Evolutionary conservation across 164 flowering plant species (phyloP), one percentile per base, ranked within the genome.

Genomic region (Platanus orientalis): DNA sequence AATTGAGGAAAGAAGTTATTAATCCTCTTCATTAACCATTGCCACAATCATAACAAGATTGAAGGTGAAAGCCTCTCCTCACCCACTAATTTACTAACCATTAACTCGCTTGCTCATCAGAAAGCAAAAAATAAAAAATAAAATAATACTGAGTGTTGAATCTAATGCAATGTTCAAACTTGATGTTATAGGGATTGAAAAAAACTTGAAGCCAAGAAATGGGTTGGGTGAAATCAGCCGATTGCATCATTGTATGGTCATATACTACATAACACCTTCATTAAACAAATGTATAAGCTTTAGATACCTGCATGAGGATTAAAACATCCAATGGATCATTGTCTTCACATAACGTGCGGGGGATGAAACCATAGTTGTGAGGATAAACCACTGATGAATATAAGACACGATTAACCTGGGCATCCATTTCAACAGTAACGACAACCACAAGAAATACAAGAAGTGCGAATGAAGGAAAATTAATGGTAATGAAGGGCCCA

Each of bases 301-400:
- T 32, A 32, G 10, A 2, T 74, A 86, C 89, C 89, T 86, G 92
- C 92, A 86, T 86, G 67, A 86, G 76, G 66, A 86, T 71, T 23
- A 86, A 57, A 39, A 86, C 92, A 65, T 86, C 92, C 83, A 84
- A 57, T 17, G 92, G 92, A 57, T 86, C 92, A 71, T 78, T 83
- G 66, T 86, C 92, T 74, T 86, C 92, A 52, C 92, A 86, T 16
- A 86, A 61, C 34, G 92, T 83, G 14, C 92, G 80, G 20, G 91
- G 88, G 64, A 86, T 86, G 78, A 85, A 85, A 7, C 90, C 90
- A 62, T 85, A 85, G 72, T 84, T 86, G 44, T 84, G 91, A 64
- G 91, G 92, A 71, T 86, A 86, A 25, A 86, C 92, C 19, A 86
- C 87, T 0, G 92, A 86, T 20, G 92, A 86, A 57, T 86, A 83